Evolutionary conservation across 805 yeast species (phyloP).

Genomic region (Candida chilensis): DNA sequence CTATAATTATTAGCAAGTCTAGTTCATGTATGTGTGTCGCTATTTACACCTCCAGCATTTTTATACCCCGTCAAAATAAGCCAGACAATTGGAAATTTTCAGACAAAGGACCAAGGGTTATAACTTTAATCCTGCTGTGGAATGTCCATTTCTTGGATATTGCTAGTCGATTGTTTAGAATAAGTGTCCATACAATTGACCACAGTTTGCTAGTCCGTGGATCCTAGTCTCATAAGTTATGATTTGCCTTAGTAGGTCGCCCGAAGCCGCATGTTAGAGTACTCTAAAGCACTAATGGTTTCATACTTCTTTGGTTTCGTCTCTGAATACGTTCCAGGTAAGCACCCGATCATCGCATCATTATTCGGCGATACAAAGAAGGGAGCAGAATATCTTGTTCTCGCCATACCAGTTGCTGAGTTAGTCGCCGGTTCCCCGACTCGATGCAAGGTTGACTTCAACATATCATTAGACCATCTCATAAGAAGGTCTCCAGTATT

Average conservation of each 20-base stretch:
- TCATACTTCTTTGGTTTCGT: conserved; percentile 12
- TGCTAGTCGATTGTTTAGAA: no score
- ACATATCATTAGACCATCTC: conserved; percentile 25
- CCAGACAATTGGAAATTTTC: no score
- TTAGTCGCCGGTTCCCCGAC: conserved; percentile 16
- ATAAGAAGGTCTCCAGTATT: conserved; percentile 28
- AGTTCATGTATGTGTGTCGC: no score
- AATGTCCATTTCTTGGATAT: no score
- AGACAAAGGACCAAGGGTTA: no score
- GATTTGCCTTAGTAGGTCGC: conserved; percentile 11
- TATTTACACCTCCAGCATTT: no score
- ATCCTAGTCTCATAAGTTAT: no score
- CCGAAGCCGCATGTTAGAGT: conserved; percentile 8
- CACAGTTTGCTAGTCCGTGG: no score
- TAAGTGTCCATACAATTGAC: no score
- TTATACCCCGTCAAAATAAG: no score
- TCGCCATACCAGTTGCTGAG: conserved; percentile 7
- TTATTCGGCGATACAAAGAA: conserved; percentile 14
- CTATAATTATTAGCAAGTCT: no score
- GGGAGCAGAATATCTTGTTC: conserved; percentile 14
- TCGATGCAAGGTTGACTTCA: conserved; percentile 27
- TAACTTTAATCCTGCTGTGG: no score
- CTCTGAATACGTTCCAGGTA: conserved; percentile 12
- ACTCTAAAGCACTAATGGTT: conserved; percentile 12
- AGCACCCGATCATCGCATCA: conserved; percentile 9